phyloP scores from a whole-genome alignment of 495 filamentous ascomycete genomes.

The Aspergillus baeticus region DNA sequence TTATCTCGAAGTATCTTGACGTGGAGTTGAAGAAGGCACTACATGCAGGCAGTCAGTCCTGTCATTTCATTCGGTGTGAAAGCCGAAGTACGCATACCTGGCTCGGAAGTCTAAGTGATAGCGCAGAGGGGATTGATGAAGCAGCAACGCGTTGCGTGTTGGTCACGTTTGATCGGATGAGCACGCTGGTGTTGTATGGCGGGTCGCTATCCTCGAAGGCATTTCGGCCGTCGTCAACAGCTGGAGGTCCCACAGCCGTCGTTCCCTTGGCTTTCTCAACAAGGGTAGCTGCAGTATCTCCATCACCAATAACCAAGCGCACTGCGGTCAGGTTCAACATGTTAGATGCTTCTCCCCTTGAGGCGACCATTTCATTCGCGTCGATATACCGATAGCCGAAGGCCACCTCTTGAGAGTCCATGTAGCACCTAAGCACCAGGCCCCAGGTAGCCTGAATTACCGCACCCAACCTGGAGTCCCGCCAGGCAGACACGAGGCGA shows the following conservation, averaged over 20 bases:
- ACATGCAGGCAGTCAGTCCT: neutral
- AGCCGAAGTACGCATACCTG: neutral
- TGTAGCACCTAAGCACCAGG: constrained; percentile 2
- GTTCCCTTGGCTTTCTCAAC: neutral
- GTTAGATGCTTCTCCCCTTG: neutral
- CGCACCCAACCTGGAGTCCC: neutral
- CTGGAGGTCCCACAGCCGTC: neutral
- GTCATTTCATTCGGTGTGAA: neutral
- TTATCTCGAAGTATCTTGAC: neutral
- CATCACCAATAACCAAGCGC: neutral
- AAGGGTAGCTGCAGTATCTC: neutral
- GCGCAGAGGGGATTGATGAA: neutral
- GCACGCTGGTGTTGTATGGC: constrained; percentile 1
- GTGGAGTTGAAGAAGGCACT: constrained; percentile 2
- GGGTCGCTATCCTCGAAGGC: neutral
- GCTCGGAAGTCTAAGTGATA: neutral
- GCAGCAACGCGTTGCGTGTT: neutral
- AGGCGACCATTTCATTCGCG: neutral
- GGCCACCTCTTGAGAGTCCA: neutral
- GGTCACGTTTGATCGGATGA: neutral
- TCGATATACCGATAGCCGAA: constrained; percentile 1
- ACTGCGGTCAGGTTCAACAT: neutral
- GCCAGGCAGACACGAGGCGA: constrained; percentile 1
- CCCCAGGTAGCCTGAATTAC: constrained; percentile 4
- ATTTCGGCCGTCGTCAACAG: constrained; percentile 2